These are phyloP conservation scores for Lathyrus aphaca DNA, from an alignment of 306 rosid genomes.

Conservation along the genomic window DNA sequence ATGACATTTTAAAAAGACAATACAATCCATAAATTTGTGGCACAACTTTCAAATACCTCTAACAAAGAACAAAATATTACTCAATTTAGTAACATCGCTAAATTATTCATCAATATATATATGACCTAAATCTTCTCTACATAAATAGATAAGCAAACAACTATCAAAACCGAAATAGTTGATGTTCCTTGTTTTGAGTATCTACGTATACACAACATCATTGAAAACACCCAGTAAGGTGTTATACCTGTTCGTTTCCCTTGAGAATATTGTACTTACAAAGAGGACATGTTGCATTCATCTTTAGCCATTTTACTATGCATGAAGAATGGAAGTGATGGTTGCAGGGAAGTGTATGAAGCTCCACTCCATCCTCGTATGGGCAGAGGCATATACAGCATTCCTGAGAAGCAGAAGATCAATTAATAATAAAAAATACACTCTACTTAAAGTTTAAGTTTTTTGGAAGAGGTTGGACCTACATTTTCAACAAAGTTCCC, in stretches of 20 bases:
- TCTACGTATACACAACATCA: conserved; percentile 46
- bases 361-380: conserved; percentile 88
- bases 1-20: background rate
- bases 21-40: conserved; percentile 21
- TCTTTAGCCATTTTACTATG: conserved; percentile 89
- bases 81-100: conserved; percentile 28
- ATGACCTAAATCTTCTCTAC: conserved; percentile 48
- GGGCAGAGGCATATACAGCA: conserved; percentile 94
- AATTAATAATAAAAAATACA: conserved; percentile 16
- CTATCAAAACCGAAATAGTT: conserved; percentile 36
- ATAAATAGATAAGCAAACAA: conserved; percentile 26
- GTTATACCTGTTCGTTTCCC: conserved; percentile 73
- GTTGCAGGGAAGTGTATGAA: conserved; percentile 91
- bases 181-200: conserved; percentile 50
- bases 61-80: conserved; percentile 28
- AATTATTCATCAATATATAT: conserved; percentile 41
- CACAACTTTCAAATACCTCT: conserved; percentile 20
- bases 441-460: background rate
- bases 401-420: conserved; percentile 58
- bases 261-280: conserved; percentile 95
- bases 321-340: conserved; percentile 89
- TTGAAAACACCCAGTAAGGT: conserved; percentile 24
- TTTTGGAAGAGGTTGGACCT: background rate
- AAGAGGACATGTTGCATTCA: conserved; percentile 99
- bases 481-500: background rate